Percentiles rank a stretch among this genome's conserved stretches.
These are phyloP conservation scores for Fragilaria crotonensis DNA, from an alignment of 108 stramenopile species.

Conservation along the genomic window DNA sequence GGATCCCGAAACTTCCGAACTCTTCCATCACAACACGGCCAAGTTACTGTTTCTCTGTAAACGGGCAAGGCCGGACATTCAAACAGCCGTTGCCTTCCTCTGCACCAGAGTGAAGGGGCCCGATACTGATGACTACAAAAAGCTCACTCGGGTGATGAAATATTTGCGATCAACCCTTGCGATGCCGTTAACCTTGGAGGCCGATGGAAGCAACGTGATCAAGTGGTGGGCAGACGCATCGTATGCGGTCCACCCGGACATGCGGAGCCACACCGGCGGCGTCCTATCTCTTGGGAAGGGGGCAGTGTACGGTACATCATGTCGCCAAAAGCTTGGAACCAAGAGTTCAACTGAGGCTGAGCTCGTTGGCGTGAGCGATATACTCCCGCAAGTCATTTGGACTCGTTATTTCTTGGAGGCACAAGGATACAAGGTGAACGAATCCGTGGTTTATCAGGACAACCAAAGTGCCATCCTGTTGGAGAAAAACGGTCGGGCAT, in stretches of 20 bases:
- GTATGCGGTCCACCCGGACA: slow-evolving; percentile 39
- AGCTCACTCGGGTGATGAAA: slow-evolving; percentile 25
- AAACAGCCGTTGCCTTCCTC: too few relatives aligned
- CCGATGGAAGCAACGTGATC: slow-evolving; percentile 6
- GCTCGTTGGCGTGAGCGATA: slow-evolving; percentile 32
- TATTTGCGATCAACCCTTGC: slow-evolving; percentile 25
- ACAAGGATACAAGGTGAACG: too few relatives aligned
- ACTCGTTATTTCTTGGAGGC: slow-evolving; percentile 31
- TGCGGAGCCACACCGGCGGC: too few relatives aligned
- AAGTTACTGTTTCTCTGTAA: too few relatives aligned
- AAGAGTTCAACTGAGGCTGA: too few relatives aligned
- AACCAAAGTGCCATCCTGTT: slow-evolving; percentile 44
- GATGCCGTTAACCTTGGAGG: slow-evolving; percentile 11
- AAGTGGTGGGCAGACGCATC: slow-evolving; percentile 45
- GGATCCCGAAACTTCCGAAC: neutral
- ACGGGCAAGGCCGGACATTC: too few relatives aligned
- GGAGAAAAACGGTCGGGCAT: slow-evolving; percentile 35
- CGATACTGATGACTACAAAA: slow-evolving; percentile 36
- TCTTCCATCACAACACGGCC: neutral
- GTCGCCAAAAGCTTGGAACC: slow-evolving; percentile 31
- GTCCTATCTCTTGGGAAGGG: slow-evolving; percentile 28
- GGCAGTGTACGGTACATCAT: slow-evolving; percentile 4
- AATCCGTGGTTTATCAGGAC: slow-evolving; percentile 34
- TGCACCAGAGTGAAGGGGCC: slow-evolving; percentile 29
- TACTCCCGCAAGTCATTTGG: slow-evolving; percentile 36